Evolutionary conservation across 805 yeast species (phyloP), one percentile per base, ranked within the genome.

Genomic region (Myxozyma vanderwaltii): DNA sequence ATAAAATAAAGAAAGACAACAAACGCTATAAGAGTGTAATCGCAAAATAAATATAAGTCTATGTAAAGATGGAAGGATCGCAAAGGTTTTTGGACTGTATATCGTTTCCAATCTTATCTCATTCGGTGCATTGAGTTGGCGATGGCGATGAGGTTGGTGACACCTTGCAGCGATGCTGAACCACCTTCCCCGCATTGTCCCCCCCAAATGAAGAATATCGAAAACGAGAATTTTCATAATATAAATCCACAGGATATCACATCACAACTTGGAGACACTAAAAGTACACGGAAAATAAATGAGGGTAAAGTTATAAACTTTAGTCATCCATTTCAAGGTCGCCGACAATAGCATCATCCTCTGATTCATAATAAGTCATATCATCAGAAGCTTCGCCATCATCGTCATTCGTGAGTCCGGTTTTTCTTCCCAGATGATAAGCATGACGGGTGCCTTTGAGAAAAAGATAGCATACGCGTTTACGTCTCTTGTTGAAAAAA

Each of bases 391-490:
- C 51, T n/a, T 58, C 64, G 72, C 74, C 69, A 69, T 73, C 63
- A 71, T 58, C 49, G 74, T 70, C 41, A 70, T 72, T 26, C 70
- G 63, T 50, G 72, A 70, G 51, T 72, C 41, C 43, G 7, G 44
- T 63, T 50, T 67, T 69, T 48, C 79, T 74, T 48, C 77, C 70
- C 54, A 77, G 76, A 41, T 77, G 71, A 41, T 76, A 68, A 39
- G 74, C 70, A 27, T 75, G 69, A 62, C 82, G 69, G 68, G 70
- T 70, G 54, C 86, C 86, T 56, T 84, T 84, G 63, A 94, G 75
- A 67, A 89, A 88, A 17, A 94, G 72, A 71, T 87, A 92, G 1
- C 96, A 90, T 1, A 94, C 98, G 63, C 98, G 82, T 75, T 92
- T 92, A 75, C 88, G 83, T 69, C 89, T 87, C 74, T 90, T 92